These are phyloP conservation scores for Chlamydomonas eustigma DNA, from an alignment of 139 green algal genomes.

Conservation along the genomic window DNA sequence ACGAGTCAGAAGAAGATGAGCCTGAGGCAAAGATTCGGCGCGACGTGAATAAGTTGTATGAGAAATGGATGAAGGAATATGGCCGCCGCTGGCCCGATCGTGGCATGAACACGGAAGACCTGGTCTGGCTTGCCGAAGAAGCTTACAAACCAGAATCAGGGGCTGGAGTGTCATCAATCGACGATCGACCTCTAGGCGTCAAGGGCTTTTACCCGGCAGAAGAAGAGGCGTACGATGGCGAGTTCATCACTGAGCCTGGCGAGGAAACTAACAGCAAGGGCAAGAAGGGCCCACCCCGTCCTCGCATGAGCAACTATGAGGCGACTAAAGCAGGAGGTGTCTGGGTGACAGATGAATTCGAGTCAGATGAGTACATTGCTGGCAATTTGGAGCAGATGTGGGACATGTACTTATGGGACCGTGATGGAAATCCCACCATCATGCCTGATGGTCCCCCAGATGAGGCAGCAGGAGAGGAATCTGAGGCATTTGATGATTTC, in stretches of 20 bases:
- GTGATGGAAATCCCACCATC: slow-evolving; percentile 50
- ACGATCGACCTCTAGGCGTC: neutral
- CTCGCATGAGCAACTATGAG: slow-evolving; percentile 25
- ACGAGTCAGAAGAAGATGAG: slow-evolving; percentile 49
- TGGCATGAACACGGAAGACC: slow-evolving; percentile 56
- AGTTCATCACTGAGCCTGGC: slow-evolving; percentile 45
- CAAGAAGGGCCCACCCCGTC: neutral
- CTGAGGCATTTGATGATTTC: slow-evolving; percentile 47
- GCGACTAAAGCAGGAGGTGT: slow-evolving; percentile 28
- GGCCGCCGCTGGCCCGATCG: slow-evolving; percentile 55
- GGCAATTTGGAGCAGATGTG: slow-evolving; percentile 55
- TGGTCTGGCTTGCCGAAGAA: slow-evolving; percentile 60
- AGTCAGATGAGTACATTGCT: slow-evolving; percentile 46
- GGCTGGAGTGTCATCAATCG: neutral
- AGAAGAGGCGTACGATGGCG: slow-evolving; percentile 36
- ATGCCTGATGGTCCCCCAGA: slow-evolving; percentile 43
- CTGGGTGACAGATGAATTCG: slow-evolving; percentile 59
- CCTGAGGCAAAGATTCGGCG: slow-evolving; percentile 44
- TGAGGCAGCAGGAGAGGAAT: slow-evolving; percentile 24
- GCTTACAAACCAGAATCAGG: slow-evolving; percentile 25
- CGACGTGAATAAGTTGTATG: slow-evolving; percentile 55
- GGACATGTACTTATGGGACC: slow-evolving; percentile 55
- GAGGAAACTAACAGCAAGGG: slow-evolving; percentile 10
- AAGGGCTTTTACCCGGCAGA: slow-evolving; percentile 14
- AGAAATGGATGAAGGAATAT: slow-evolving; percentile 51